Evolutionary conservation across 2,329 filamentous ascomycete genomes (phyloP).

Genomic region (Penicillium digitatum): DNA sequence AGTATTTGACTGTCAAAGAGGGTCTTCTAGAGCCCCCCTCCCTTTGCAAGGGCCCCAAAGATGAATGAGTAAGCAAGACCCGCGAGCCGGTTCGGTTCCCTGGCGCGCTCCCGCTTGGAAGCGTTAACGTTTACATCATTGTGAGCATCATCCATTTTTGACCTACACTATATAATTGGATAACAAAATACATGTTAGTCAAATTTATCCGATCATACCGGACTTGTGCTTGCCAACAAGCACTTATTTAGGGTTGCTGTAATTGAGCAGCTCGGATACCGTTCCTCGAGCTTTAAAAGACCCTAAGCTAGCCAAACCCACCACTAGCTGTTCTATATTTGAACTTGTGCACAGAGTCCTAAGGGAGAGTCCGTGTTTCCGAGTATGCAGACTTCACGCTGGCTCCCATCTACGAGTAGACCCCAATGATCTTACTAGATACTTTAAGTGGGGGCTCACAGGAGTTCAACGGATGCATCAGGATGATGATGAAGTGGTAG

Average conservation of each 20-base stretch:
- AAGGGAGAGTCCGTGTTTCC: not conserved
- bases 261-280: not conserved
- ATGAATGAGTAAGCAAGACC: slow-evolving; percentile 18
- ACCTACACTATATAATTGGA: not conserved
- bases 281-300: not conserved
- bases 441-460: not conserved
- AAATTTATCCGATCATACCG: not conserved
- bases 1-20: not conserved
- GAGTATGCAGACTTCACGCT: not conserved
- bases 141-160: slow-evolving; percentile 25
- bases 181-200: not conserved
- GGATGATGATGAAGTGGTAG: slow-evolving; percentile 19
- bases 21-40: too few relatives aligned
- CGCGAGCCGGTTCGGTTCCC: slow-evolving; percentile 9
- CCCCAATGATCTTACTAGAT: not conserved
- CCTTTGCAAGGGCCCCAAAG: not conserved
- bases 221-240: not conserved
- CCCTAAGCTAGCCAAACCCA: not conserved
- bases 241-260: not conserved
- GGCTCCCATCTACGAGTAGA: not conserved
- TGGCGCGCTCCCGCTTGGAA: slow-evolving; percentile 14
- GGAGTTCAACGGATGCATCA: slow-evolving; percentile 10
- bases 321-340: not conserved
- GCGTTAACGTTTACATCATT: slow-evolving; percentile 23
- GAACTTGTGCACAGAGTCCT: not conserved